Evolutionary conservation across 441 rosid genomes (phyloP).

Genomic region (Isatis lusitanica): DNA sequence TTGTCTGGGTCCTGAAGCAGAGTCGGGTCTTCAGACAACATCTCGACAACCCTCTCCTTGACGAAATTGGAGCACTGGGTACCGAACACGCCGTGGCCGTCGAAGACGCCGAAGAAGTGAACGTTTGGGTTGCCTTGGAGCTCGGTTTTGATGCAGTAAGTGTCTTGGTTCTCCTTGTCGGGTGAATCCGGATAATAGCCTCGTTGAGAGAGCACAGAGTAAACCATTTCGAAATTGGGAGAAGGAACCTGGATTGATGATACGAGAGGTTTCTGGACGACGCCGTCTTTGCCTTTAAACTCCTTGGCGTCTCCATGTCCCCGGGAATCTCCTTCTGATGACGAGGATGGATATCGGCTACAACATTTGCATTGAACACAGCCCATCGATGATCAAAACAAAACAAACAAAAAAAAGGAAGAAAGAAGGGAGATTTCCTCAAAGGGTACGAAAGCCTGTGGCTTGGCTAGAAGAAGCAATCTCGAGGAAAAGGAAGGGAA

Average conservation of each 20-base stretch:
- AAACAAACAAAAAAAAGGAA: not conserved
- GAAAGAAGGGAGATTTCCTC: constrained; percentile 8
- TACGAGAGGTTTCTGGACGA: constrained; percentile 60
- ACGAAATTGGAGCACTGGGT: constrained; percentile 80
- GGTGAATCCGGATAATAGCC: constrained; percentile 86
- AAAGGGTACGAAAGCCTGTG: not conserved
- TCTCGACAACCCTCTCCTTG: constrained; percentile 69
- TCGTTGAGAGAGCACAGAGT: constrained; percentile 72
- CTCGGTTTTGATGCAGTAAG: constrained; percentile 71
- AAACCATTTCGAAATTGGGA: constrained; percentile 64
- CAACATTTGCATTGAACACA: constrained; percentile 87
- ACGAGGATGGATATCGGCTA: constrained; percentile 54
- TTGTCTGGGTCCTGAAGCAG: constrained; percentile 73
- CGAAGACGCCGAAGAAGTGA: constrained; percentile 95
- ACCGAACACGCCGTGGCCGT: constrained; percentile 87
- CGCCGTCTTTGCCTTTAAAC: constrained; percentile 42
- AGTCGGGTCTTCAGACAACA: constrained; percentile 56
- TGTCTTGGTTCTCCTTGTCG: constrained; percentile 83
- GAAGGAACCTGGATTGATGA: constrained; percentile 65
- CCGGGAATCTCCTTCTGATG: constrained; percentile 55
- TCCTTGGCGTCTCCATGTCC: constrained; percentile 32
- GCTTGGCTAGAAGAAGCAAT: constrained; percentile 6
- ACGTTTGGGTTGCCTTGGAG: constrained; percentile 84
- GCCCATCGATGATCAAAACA: constrained; percentile 53
- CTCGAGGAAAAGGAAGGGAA: constrained; percentile 22